phyloP scores from a whole-genome alignment of 2,329 filamentous ascomycete genomes.

The Tympanopsis confertula region DNA sequence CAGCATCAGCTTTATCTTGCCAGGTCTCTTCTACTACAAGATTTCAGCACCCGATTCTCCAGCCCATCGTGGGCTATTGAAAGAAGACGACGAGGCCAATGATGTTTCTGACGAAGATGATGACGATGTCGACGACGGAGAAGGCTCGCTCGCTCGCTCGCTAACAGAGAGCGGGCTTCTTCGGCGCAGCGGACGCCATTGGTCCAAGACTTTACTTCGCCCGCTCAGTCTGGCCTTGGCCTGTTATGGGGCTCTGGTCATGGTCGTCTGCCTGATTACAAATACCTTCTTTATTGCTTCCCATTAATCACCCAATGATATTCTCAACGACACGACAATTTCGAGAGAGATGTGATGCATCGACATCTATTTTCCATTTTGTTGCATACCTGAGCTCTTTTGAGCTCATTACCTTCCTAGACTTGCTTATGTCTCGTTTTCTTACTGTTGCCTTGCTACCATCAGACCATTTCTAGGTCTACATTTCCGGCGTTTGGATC shows the following conservation, averaged over 20 bases:
- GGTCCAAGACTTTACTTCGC: constrained; percentile 39
- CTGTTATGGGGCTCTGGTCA: constrained; percentile 75
- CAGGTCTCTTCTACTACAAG: constrained; percentile 96
- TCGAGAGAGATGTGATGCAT: too few species aligned
- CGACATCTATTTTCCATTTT: too few species aligned
- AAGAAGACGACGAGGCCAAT: constrained; percentile 79
- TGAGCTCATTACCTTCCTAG: too few species aligned
- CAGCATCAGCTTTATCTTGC: constrained; percentile 91
- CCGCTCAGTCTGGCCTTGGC: constrained; percentile 65
- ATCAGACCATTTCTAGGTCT: too few species aligned
- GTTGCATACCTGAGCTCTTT: too few species aligned
- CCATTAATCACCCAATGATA: too few species aligned
- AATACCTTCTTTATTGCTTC: constrained; percentile 69
- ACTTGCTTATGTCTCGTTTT: too few species aligned
- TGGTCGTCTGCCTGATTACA: constrained; percentile 76
- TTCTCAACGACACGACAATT: too few species aligned
- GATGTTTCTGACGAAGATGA: constrained; percentile 32
- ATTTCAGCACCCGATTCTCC: constrained; percentile 82
- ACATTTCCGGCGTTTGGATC: too few species aligned
- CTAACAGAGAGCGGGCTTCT: constrained; percentile 18
- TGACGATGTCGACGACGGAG: constrained; percentile 35
- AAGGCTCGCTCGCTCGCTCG: constrained; percentile 15
- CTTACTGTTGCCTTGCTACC: too few species aligned
- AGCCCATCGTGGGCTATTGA: constrained; percentile 75
- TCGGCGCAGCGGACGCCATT: neutral